phyloP scores from a whole-genome alignment of 805 yeast species.

The Kuraishia capsulata region DNA sequence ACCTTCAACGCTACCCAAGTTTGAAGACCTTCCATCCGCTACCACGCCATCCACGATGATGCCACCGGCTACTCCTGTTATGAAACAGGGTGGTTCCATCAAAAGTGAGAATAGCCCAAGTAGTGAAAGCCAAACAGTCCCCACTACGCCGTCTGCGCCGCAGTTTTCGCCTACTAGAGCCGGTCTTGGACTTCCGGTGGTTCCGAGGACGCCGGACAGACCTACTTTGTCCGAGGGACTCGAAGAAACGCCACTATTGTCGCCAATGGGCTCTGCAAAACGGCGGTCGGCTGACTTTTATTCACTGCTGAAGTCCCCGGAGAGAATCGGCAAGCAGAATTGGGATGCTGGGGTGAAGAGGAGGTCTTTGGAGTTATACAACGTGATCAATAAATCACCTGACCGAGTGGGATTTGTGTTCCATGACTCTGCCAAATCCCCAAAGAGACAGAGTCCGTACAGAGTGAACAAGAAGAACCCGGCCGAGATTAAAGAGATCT shows the following conservation, averaged over 20 bases:
- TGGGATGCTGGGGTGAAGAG: conserved; percentile 13
- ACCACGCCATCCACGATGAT: background rate
- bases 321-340: conserved; percentile 9
- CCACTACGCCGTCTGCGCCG: background rate
- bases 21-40: too few relatives aligned
- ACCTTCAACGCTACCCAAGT: too few relatives aligned
- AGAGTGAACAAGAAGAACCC: conserved; percentile 20
- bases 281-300: conserved; percentile 25
- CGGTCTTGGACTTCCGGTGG: background rate
- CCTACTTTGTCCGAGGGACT: conserved; percentile 15
- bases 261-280: conserved; percentile 23
- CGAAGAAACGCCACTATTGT: conserved; percentile 23
- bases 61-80: background rate
- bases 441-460: conserved; percentile 13
- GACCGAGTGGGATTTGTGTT: conserved; percentile 17
- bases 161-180: background rate
- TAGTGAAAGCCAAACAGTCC: background rate
- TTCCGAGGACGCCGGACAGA: conserved; percentile 21
- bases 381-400: conserved; percentile 12
- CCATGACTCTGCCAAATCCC: conserved; percentile 17
- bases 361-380: conserved; percentile 22
- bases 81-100: background rate
- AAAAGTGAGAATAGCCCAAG: background rate
- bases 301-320: conserved; percentile 25
- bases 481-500: conserved; percentile 23